Conservation (phyloP, 1,139 yeast species). For the Neolecta irregularis region DNA sequence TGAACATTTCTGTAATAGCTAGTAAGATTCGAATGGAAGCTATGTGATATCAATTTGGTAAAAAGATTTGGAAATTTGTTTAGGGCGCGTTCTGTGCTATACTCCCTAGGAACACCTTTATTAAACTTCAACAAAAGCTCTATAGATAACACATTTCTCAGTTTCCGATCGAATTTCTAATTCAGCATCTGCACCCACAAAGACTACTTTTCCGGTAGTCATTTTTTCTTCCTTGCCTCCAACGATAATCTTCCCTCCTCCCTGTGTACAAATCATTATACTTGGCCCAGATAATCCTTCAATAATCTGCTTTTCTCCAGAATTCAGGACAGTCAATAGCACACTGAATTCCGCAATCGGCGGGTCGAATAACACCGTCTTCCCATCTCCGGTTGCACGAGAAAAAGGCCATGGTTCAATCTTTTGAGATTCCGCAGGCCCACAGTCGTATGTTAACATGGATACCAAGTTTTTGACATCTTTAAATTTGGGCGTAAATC, state of each 20-base stretch:
- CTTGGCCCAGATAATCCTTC: constrained; percentile 73
- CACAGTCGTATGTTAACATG: constrained; percentile 81
- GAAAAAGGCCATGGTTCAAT: constrained; percentile 55
- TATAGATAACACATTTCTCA: constrained; percentile 53
- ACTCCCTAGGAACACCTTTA: too few relatives aligned
- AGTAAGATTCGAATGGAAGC: too few relatives aligned
- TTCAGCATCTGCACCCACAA: constrained; percentile 62
- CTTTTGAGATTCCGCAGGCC: constrained; percentile 82
- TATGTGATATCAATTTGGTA: too few relatives aligned
- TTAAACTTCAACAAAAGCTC: constrained; percentile 69
- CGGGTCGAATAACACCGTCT: constrained; percentile 65
- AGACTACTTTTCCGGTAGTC: constrained; percentile 60
- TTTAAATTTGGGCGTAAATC: constrained; percentile 95
- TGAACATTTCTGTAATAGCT: too few relatives aligned
- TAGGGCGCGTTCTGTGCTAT: too few relatives aligned
- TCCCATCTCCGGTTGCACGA: constrained; percentile 43
- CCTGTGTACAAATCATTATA: constrained; percentile 67
- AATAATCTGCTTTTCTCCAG: constrained; percentile 34
- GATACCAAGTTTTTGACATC: constrained; percentile 80
- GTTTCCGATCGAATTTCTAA: constrained; percentile 43
- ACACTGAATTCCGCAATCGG: constrained; percentile 95
- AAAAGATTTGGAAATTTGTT: too few relatives aligned
- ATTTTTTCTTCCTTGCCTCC: constrained; percentile 27
- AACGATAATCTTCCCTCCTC: constrained; percentile 45
- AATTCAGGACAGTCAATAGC: constrained; percentile 42